A percentile compares a stretch with the other conserved stretches of the same genome.
phyloP scores from a whole-genome alignment of 2,329 filamentous ascomycete genomes.

The Dactylellina cionopaga region DNA sequence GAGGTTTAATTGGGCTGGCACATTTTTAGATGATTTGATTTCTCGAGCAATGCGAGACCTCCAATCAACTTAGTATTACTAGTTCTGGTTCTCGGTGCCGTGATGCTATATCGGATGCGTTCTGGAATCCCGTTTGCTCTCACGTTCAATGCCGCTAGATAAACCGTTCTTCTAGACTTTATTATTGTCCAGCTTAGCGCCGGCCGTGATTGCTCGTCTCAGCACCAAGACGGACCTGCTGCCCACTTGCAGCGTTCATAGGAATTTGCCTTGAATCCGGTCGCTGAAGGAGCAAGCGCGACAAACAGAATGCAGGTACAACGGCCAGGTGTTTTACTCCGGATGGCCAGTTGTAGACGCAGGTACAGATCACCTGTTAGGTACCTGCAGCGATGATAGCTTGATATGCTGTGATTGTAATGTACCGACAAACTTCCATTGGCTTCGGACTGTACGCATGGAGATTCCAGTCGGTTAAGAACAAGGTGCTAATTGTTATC shows the following conservation, averaged over 20 bases:
- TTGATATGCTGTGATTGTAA: too few relatives aligned
- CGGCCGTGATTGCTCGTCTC: slow-evolving; percentile 45
- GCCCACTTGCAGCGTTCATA: neutral
- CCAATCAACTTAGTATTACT: slow-evolving; percentile 13
- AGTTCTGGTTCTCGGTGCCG: neutral
- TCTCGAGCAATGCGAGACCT: too few relatives aligned
- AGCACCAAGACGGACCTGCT: slow-evolving; percentile 20
- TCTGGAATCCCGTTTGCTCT: neutral
- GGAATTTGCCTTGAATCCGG: slow-evolving; percentile 24
- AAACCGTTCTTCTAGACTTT: neutral
- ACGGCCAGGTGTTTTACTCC: slow-evolving; percentile 1
- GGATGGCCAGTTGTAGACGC: neutral
- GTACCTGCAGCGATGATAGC: too few relatives aligned
- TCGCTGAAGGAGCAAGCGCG: slow-evolving; percentile 39
- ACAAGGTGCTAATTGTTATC: slow-evolving; percentile 18
- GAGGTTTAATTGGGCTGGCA: neutral
- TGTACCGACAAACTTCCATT: too few relatives aligned
- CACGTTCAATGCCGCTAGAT: neutral
- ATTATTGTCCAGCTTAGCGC: slow-evolving; percentile 30
- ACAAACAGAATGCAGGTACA: slow-evolving; percentile 37
- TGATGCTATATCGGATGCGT: neutral
- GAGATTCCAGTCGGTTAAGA: slow-evolving; percentile 20
- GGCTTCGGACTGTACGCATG: too few relatives aligned
- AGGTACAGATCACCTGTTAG: neutral
- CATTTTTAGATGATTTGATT: too few relatives aligned